Conservation (phyloP, 805 yeast genomes). For the Kockiozyma suomiensis region DNA sequence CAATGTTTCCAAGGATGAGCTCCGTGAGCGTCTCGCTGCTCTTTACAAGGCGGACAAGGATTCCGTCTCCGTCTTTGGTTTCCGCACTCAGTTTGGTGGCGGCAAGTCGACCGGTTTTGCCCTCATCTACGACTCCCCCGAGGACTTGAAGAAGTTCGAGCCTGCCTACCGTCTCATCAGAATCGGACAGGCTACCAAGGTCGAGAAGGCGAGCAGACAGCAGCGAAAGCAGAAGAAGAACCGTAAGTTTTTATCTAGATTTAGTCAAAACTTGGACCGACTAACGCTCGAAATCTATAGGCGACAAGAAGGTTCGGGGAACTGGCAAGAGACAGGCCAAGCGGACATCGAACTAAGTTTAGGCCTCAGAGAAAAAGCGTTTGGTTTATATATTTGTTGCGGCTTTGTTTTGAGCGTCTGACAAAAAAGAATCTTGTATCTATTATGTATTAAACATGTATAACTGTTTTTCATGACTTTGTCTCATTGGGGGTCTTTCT, state of each 20-base stretch:
- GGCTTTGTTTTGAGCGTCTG: slow-evolving; percentile 14
- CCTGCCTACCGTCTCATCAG: slow-evolving; percentile 99
- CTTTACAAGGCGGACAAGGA: slow-evolving; percentile 91
- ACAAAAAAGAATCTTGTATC: slow-evolving; percentile 11
- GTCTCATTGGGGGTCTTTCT: slow-evolving; percentile 1
- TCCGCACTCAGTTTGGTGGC: slow-evolving; percentile 99
- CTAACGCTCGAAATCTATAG: slow-evolving; percentile 14
- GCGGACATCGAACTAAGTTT: slow-evolving; percentile 36
- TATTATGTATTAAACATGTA: not conserved
- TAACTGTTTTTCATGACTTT: slow-evolving; percentile 1
- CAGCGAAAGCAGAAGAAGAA: slow-evolving; percentile 99
- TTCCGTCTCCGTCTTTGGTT: slow-evolving; percentile 96
- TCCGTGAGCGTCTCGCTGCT: slow-evolving; percentile 89
- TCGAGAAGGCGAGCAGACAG: slow-evolving; percentile 98
- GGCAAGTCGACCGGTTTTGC: slow-evolving; percentile 99
- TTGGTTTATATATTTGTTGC: slow-evolving; percentile 11
- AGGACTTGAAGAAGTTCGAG: slow-evolving; percentile 97
- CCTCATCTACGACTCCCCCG: slow-evolving; percentile 95
- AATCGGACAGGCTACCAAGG: slow-evolving; percentile 95
- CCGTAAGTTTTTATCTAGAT: slow-evolving; percentile 51
- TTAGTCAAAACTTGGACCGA: no score
- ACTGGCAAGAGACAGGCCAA: slow-evolving; percentile 94
- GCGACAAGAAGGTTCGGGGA: slow-evolving; percentile 96
- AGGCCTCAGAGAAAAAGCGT: slow-evolving; percentile 15
- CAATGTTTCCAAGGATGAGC: slow-evolving; percentile 98